Conservation (phyloP, 163 green algal species). For the Trebouxia gelatinosa region DNA sequence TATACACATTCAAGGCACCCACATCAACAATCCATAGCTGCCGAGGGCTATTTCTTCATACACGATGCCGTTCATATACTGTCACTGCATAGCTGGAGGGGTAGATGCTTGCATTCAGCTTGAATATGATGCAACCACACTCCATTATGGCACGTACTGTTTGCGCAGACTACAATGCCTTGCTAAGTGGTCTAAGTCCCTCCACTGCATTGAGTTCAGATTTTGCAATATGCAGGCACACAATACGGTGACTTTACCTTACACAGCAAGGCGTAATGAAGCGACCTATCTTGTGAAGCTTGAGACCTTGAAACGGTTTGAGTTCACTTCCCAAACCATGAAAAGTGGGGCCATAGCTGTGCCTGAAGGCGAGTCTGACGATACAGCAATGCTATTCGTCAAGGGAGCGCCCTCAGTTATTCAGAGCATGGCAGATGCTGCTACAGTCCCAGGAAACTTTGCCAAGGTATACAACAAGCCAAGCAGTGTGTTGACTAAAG, state of each 20-base stretch:
- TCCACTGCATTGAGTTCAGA: neutral
- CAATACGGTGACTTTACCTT: neutral
- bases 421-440: neutral
- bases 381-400: neutral
- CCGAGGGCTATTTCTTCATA: neutral
- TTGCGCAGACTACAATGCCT: neutral
- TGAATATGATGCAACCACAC: neutral
- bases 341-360: constrained; percentile 9
- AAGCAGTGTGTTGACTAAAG: neutral
- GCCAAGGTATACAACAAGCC: neutral
- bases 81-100: neutral
- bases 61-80: neutral
- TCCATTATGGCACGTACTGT: neutral
- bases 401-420: constrained; percentile 7
- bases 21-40: neutral
- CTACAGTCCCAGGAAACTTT: constrained; percentile 15
- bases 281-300: constrained; percentile 4
- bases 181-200: neutral
- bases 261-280: neutral
- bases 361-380: neutral
- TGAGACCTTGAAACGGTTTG: constrained; percentile 5
- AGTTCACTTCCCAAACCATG: constrained; percentile 20
- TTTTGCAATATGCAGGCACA: neutral
- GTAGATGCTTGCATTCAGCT: no score
- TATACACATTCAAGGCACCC: no score